phyloP scores from a whole-genome alignment of 2,329 filamentous ascomycete species.

The Grosmannia clavigera region DNA sequence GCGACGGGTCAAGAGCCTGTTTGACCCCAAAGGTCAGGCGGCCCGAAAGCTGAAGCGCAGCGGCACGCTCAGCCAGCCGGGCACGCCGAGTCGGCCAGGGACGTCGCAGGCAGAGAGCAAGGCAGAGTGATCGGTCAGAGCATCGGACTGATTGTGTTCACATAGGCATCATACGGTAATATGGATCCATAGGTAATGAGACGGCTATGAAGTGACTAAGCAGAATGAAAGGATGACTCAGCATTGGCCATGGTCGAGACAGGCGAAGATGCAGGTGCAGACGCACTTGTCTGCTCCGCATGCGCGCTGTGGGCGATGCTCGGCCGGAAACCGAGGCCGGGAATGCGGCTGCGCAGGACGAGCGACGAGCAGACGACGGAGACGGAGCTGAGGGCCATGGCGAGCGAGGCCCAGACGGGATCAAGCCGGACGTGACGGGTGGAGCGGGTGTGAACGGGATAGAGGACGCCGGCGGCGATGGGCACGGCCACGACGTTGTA shows the following conservation, averaged over 20 bases:
- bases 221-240: not conserved
- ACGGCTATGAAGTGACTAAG: no score
- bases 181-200: not conserved
- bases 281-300: not conserved
- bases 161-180: not conserved
- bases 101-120: not conserved
- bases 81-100: not conserved
- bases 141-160: not conserved
- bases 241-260: not conserved
- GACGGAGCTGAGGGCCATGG: conserved; percentile 87
- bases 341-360: conserved; percentile 43
- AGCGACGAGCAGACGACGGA: conserved; percentile 79
- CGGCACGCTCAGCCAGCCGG: not conserved
- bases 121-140: not conserved
- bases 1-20: conserved; percentile 57
- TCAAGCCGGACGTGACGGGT: conserved; percentile 51
- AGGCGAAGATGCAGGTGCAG: not conserved
- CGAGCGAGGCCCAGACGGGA: conserved; percentile 77
- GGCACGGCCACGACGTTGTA: conserved; percentile 73
- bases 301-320: no score
- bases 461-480: conserved; percentile 69
- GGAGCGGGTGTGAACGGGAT: conserved; percentile 34
- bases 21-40: conserved; percentile 46
- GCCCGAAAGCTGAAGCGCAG: conserved; percentile 33
- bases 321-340: conserved; percentile 30